These are phyloP conservation scores for Fraxinus anomala DNA, from an alignment of 257 asterid species.

Conservation along the genomic window DNA sequence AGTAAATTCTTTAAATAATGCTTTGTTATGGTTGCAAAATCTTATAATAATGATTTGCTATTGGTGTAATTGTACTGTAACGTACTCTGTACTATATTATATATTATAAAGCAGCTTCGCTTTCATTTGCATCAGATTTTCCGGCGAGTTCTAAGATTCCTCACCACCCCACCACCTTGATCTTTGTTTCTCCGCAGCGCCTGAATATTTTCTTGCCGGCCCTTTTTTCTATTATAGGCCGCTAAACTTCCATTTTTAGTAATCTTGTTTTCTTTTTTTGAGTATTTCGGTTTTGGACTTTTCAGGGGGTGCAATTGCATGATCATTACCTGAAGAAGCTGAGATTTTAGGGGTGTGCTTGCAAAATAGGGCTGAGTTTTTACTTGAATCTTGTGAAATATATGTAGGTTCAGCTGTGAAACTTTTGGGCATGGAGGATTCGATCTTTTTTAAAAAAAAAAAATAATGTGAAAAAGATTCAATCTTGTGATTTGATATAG, in stretches of 20 bases:
- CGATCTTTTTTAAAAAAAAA: slow-evolving; percentile 9
- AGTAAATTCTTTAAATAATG: slow-evolving; percentile 10
- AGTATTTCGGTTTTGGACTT: slow-evolving; percentile 20
- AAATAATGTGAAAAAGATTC: slow-evolving; percentile 24
- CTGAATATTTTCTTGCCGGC: slow-evolving; percentile 24
- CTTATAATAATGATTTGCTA: slow-evolving; percentile 16
- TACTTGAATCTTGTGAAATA: slow-evolving; percentile 20
- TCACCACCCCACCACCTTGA: slow-evolving; percentile 33
- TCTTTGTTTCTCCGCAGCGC: slow-evolving; percentile 43
- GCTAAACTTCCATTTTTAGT: slow-evolving; percentile 41
- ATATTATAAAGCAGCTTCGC: slow-evolving; percentile 35
- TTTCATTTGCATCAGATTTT: slow-evolving; percentile 48
- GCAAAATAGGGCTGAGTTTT: slow-evolving; percentile 19
- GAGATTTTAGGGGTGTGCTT: slow-evolving; percentile 35
- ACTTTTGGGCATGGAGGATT: slow-evolving; percentile 19
- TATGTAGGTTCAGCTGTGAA: background rate
- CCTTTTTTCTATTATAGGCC: slow-evolving; percentile 22
- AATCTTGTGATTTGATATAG: slow-evolving; percentile 15
- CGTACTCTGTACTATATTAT: slow-evolving; percentile 9
- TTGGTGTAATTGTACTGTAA: slow-evolving; percentile 13
- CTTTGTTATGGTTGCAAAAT: slow-evolving; percentile 14
- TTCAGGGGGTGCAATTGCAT: slow-evolving; percentile 20
- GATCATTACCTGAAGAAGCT: slow-evolving; percentile 8
- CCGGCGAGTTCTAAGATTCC: slow-evolving; percentile 67
- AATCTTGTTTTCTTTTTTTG: slow-evolving; percentile 14